Conservation (phyloP, 164 flowering plant genomes). For the Nymphaea thermarum region DNA sequence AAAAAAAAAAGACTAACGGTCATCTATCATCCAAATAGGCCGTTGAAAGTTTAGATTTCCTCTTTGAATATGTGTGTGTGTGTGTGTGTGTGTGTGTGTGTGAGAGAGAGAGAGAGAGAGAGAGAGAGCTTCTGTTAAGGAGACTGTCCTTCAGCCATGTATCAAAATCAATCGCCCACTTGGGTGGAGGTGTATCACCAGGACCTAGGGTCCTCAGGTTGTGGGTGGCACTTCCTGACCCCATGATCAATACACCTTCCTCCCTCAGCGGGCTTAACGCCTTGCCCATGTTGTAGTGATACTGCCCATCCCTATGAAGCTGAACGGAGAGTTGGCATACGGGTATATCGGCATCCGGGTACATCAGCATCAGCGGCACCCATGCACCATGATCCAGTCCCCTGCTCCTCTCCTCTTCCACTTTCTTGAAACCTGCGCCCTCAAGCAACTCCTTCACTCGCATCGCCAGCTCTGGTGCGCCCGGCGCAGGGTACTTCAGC, state of each 20-base stretch:
- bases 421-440: constrained; percentile 32
- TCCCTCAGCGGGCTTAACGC: constrained; percentile 70
- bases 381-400: constrained; percentile 95
- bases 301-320: constrained; percentile 29
- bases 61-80: no score
- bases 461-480: constrained; percentile 53
- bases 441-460: constrained; percentile 53
- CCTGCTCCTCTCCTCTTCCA: constrained; percentile 49
- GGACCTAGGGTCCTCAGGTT: constrained; percentile 29
- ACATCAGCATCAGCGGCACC: constrained; percentile 86
- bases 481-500: constrained; percentile 85
- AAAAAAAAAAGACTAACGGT: no score
- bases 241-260: constrained; percentile 74
- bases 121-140: constrained; percentile 42
- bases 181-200: constrained; percentile 5
- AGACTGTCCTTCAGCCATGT: constrained; percentile 74
- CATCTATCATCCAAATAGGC: no score
- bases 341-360: constrained; percentile 74
- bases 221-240: constrained; percentile 79
- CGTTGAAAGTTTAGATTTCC: no score
- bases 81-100: no score
- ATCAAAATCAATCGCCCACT: constrained; percentile 74
- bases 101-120: no score
- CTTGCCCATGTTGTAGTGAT: constrained; percentile 75
- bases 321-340: constrained; percentile 83